These are phyloP conservation scores for Starmerella powellii DNA, from an alignment of 805 yeast species.

Conservation along the genomic window DNA sequence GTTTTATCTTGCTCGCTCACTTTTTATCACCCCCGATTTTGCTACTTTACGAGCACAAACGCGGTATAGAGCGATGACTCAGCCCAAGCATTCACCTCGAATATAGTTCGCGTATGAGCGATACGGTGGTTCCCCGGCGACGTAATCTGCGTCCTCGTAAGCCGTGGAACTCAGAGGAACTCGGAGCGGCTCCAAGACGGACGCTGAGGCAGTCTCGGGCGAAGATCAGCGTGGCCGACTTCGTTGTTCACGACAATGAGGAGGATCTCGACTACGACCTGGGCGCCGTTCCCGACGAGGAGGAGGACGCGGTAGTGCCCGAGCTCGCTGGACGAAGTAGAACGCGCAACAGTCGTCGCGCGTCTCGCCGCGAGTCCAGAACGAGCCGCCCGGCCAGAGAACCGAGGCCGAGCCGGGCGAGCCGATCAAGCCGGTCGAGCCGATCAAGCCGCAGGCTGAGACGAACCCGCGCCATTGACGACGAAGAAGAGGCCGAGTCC, in stretches of 20 bases:
- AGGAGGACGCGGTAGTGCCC: conserved; percentile 6
- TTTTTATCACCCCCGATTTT: too few relatives aligned
- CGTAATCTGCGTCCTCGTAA: conserved; percentile 19
- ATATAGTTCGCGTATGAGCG: conserved; percentile 7
- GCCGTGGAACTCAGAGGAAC: conserved; percentile 4
- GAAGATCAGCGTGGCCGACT: conserved; percentile 10
- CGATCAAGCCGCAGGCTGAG: background rate
- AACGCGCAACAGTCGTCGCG: too few relatives aligned
- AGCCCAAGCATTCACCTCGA: too few relatives aligned
- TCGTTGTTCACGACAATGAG: conserved; percentile 13
- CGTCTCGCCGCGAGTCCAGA: too few relatives aligned
- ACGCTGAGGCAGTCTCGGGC: conserved; percentile 10
- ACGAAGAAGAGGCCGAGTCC: conserved; percentile 1
- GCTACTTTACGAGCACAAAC: too few relatives aligned
- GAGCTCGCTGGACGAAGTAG: background rate
- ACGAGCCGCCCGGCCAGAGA: too few relatives aligned
- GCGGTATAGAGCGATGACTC: background rate
- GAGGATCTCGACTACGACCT: conserved; percentile 17
- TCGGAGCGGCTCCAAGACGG: conserved; percentile 5
- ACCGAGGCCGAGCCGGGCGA: too few relatives aligned
- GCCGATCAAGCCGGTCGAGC: background rate
- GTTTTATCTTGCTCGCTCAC: too few relatives aligned
- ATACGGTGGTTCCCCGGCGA: conserved; percentile 7
- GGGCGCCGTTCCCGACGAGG: conserved; percentile 9
- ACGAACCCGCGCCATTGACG: background rate